Conservation (phyloP, 2,329 filamentous ascomycete genomes). For the Cryphonectria carpinicola region DNA sequence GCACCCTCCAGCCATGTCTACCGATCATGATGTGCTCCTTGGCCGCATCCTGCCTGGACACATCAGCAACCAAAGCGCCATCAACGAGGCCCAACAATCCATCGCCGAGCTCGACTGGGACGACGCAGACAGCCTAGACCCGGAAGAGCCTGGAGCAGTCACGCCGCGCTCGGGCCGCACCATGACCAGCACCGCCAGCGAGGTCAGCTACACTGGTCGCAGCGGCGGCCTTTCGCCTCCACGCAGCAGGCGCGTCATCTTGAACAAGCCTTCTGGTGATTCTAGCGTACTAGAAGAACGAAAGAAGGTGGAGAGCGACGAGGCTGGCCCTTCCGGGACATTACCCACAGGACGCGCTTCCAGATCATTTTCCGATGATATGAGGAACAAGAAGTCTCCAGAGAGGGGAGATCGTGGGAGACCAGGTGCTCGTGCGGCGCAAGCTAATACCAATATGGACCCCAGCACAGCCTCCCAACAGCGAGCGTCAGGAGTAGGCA, state of each 20-base stretch:
- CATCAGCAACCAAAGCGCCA: conserved; percentile 13
- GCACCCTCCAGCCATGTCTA: conserved; percentile 11
- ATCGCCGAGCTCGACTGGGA: conserved; percentile 23
- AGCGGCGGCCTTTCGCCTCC: conserved; percentile 23
- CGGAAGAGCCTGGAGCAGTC: conserved; percentile 9
- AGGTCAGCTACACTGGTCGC: conserved; percentile 16
- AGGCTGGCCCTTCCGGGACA: not conserved
- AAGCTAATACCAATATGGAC: not conserved
- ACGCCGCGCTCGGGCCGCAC: conserved; percentile 12
- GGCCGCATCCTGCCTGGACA: conserved; percentile 17
- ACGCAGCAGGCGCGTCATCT: conserved; percentile 11
- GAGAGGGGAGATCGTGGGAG: conserved; percentile 6
- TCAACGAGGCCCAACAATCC: conserved; percentile 19
- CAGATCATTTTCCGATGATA: not conserved
- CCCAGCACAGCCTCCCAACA: conserved; percentile 1
- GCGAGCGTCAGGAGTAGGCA: not conserved
- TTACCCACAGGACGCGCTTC: not conserved
- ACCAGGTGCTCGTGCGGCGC: conserved; percentile 8
- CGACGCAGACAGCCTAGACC: conserved; percentile 17
- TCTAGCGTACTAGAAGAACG: not conserved
- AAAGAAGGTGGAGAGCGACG: conserved; percentile 12
- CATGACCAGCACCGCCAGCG: conserved; percentile 17
- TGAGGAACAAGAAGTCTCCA: conserved; percentile 5
- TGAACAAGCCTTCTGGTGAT: conserved; percentile 1
- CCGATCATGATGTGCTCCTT: conserved; percentile 20